Evolutionary conservation across 305 asterid genomes (phyloP).

Genomic region (Lippia alba): DNA sequence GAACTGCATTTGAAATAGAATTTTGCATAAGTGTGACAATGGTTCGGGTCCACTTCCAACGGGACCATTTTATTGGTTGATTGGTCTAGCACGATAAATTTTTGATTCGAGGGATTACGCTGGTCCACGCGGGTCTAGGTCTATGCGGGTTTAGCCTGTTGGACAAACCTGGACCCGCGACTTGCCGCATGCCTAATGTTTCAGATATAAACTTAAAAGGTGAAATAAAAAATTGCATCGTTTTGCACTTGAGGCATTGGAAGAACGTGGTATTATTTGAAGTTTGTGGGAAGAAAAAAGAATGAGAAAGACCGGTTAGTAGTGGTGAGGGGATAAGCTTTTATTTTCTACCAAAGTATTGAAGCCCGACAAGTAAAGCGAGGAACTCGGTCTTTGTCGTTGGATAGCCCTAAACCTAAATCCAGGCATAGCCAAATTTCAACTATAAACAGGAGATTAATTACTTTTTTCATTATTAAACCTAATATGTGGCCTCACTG

Average conservation of each 20-base stretch:
- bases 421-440: neutral
- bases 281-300: conserved; percentile 16
- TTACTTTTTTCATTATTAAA: neutral
- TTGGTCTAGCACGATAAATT: too few species aligned
- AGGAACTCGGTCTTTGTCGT: conserved; percentile 46
- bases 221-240: too few species aligned
- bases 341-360: conserved; percentile 16
- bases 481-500: neutral
- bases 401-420: neutral
- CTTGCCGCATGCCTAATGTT: too few species aligned
- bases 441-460: conserved; percentile 18
- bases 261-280: neutral
- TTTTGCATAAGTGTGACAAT: too few species aligned
- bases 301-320: conserved; percentile 23
- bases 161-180: too few species aligned
- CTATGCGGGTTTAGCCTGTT: too few species aligned
- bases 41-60: too few species aligned
- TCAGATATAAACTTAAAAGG: too few species aligned
- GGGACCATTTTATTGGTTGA: too few species aligned
- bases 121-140: too few species aligned
- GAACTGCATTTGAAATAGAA: too few species aligned
- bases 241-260: neutral
- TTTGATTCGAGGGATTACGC: too few species aligned
- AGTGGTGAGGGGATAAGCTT: conserved; percentile 47
- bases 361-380: conserved; percentile 50